These are phyloP conservation scores for Hippophae tibetana DNA, from an alignment of 306 rosid species.

Conservation along the genomic window DNA sequence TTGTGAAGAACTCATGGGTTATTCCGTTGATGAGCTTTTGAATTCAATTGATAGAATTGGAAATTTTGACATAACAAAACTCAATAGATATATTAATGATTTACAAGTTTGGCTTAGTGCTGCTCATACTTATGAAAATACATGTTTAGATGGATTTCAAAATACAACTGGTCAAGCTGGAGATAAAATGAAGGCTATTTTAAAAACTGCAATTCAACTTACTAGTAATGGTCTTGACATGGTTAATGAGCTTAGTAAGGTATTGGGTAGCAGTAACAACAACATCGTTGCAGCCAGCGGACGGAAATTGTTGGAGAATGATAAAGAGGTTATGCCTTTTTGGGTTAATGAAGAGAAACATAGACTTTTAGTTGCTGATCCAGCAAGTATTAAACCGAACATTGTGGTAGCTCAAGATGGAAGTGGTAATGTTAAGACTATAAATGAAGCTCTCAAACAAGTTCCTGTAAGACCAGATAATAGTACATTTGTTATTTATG, in stretches of 20 bases:
- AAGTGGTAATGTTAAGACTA: conserved; percentile 42
- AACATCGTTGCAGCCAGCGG: background rate
- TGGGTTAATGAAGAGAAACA: conserved; percentile 32
- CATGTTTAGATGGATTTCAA: conserved; percentile 58
- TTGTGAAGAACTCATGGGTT: conserved; percentile 50
- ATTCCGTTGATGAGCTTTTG: conserved; percentile 38
- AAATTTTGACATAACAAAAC: conserved; percentile 21
- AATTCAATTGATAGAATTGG: conserved; percentile 30
- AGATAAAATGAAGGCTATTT: conserved; percentile 24
- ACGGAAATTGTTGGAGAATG: conserved; percentile 16
- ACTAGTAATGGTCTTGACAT: conserved; percentile 61
- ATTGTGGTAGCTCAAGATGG: conserved; percentile 63
- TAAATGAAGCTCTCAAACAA: conserved; percentile 44
- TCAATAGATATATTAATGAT: conserved; percentile 32
- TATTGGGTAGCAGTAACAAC: conserved; percentile 4
- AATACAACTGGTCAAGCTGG: conserved; percentile 39
- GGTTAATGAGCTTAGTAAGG: conserved; percentile 16
- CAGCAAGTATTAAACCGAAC: conserved; percentile 20
- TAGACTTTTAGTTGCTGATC: conserved; percentile 15
- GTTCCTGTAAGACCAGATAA: conserved; percentile 31
- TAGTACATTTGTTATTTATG: conserved; percentile 47
- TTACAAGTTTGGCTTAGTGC: conserved; percentile 62
- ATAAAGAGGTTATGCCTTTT: conserved; percentile 16
- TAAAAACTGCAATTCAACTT: conserved; percentile 39
- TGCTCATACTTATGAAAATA: conserved; percentile 42